Conservation (phyloP, 192 early-diverging fungal genomes). For the Podila verticillata region DNA sequence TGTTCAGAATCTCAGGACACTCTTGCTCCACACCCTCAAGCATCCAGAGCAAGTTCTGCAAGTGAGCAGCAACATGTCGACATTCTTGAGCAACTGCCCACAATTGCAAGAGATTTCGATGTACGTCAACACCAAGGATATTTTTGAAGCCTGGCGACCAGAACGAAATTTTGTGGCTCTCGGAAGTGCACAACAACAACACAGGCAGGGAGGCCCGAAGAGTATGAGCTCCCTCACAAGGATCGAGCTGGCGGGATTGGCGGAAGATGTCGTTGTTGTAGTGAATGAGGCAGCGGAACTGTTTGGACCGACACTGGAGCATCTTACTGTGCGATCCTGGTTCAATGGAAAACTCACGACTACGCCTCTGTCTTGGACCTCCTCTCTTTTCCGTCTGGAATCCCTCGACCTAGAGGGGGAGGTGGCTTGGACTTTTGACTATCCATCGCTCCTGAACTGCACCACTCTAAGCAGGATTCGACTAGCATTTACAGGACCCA, state of each 20-base stretch:
- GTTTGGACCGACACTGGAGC: constrained; percentile 20
- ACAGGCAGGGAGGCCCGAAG: not conserved
- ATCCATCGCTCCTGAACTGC: constrained; percentile 13
- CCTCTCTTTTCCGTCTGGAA: constrained; percentile 7
- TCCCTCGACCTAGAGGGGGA: constrained; percentile 40
- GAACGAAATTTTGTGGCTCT: not conserved
- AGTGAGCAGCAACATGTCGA: constrained; percentile 5
- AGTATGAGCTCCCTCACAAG: constrained; percentile 12
- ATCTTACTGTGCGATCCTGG: constrained; percentile 25
- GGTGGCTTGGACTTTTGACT: constrained; percentile 49
- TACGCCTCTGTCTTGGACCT: constrained; percentile 23
- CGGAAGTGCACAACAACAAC: not conserved
- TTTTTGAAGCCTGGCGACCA: constrained; percentile 26
- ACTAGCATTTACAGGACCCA: constrained; percentile 33
- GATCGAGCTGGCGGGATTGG: constrained; percentile 26
- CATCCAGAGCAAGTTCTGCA: constrained; percentile 16
- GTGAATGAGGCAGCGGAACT: constrained; percentile 31
- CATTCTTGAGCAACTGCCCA: constrained; percentile 20
- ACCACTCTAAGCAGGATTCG: constrained; percentile 28
- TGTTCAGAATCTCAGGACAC: constrained; percentile 3
- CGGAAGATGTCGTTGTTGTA: constrained; percentile 19
- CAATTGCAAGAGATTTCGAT: constrained; percentile 20
- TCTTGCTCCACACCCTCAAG: constrained; percentile 25
- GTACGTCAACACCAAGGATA: constrained; percentile 14
- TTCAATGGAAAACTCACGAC: constrained; percentile 26